A percentile compares a stretch with the other conserved stretches of the same genome.
These are phyloP conservation scores for Sporobolomyces phaffii DNA, from an alignment of 768 basidiomycete species.

Conservation along the genomic window DNA sequence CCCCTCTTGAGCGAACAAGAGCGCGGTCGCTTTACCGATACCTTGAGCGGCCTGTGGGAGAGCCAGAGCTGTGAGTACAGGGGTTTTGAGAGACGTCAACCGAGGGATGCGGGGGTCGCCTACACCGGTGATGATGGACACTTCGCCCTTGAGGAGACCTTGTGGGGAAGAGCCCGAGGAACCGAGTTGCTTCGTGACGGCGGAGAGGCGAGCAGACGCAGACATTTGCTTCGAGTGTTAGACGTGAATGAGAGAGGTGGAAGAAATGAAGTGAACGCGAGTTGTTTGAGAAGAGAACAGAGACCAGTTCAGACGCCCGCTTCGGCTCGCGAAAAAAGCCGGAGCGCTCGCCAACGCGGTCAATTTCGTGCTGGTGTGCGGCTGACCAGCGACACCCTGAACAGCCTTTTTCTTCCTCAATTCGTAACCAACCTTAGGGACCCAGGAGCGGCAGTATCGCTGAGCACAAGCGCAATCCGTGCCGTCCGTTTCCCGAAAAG, in stretches of 20 bases:
- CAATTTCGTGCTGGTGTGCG: too few species aligned
- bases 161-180: neutral
- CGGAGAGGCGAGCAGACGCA: constrained; percentile 8
- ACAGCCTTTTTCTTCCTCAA: too few species aligned
- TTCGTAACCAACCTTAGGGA: too few species aligned
- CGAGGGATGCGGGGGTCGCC: too few species aligned
- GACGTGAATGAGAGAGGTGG: neutral
- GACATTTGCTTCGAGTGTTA: neutral
- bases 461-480: too few species aligned
- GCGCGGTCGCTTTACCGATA: constrained; percentile 67
- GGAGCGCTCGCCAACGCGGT: too few species aligned
- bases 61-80: constrained; percentile 2
- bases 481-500: too few species aligned
- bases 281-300: neutral
- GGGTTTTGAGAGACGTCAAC: neutral
- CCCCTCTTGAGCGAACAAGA: constrained; percentile 75
- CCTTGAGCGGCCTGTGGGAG: constrained; percentile 53
- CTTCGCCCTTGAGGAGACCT: constrained; percentile 61
- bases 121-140: constrained; percentile 78
- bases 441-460: too few species aligned
- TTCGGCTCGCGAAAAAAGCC: too few species aligned
- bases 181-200: constrained; percentile 15
- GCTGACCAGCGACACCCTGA: too few species aligned
- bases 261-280: neutral
- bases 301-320: too few species aligned